Base-by-base conservation (phyloP, 257 asterid genomes). In the Henckelia pumila region DNA sequence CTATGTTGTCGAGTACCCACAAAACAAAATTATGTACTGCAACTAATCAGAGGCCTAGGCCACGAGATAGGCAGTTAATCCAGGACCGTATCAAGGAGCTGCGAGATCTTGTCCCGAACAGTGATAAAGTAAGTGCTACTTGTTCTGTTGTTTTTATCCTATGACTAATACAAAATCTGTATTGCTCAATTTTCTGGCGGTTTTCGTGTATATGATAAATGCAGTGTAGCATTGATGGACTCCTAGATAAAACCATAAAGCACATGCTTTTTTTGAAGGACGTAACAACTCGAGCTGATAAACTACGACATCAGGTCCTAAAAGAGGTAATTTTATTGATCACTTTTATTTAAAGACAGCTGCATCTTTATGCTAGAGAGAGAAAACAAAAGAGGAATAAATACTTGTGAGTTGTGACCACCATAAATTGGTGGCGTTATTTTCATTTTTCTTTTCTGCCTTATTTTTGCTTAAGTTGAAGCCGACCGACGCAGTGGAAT, bases 171-270 rank as follows among this genome's bases (percentile, higher is more conserved):
- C 8, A 47, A 47, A 5, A 47, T 47, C 7, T 47, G 53, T 1
- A 14, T 1, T 47, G 7, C 20, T 47, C 16, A 47, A 14, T 47
- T 44, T 16, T 47, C 8, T 40, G 50, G 20, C 0, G 19, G 0
- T 47, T 47, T 47, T 16, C 17, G 16, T 19, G 11, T 67, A 40
- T 57, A 32, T 61, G 37, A 23, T 56, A 69, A 44, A 66, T 78
- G 68, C 96, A 93, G 99, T 78, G 99, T 80, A 93, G 99, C 95
- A 90, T 93, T 53, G 99, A 93, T 65, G 91, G 97, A 71, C 93
- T 93, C 66, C 89, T 93, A 69, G 92, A 90, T 66, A 88, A 80
- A 80, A 88, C 99, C 63, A 76, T 91, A 80, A 90, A 88, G 56
- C 99, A 93, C 81, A 86, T 90, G 99, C 84, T 78, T 61, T 93